Evolutionary conservation across 1,284 basidiomycete species (phyloP).

Genomic region (Papiliotrema flavescens): DNA sequence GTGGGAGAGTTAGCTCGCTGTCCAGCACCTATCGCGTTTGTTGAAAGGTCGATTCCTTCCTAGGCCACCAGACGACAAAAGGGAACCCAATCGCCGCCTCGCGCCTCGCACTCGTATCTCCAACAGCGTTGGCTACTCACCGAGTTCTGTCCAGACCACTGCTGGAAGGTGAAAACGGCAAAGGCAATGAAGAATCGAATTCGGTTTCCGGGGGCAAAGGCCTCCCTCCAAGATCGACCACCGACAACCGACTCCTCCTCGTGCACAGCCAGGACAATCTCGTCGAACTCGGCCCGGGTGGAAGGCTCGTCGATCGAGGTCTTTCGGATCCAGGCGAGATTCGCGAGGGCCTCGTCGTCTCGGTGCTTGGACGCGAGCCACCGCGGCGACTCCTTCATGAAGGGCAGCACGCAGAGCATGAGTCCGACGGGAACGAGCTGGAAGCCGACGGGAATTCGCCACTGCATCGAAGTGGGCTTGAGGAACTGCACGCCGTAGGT

Average conservation of each 20-base stretch:
- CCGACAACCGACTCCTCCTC: conserved; percentile 5
- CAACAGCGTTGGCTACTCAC: too few relatives aligned
- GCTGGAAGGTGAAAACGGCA: conserved; percentile 59
- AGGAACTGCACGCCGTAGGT: conserved; percentile 31
- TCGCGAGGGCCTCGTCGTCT: conserved; percentile 2
- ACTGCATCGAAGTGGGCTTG: conserved; percentile 31
- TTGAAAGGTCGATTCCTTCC: too few relatives aligned
- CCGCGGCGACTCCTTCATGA: conserved; percentile 52
- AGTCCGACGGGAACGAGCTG: conserved; percentile 65
- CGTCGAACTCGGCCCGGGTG: conserved; percentile 6
- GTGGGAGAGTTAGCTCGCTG: too few relatives aligned
- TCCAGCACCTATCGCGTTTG: too few relatives aligned
- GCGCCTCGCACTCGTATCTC: too few relatives aligned
- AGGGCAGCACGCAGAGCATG: conserved; percentile 67
- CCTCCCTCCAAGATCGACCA: conserved; percentile 52
- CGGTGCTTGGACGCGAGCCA: conserved; percentile 49
- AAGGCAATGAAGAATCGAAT: conserved; percentile 63
- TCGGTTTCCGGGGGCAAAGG: conserved; percentile 69
- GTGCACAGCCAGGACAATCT: conserved; percentile 1
- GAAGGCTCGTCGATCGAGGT: neutral
- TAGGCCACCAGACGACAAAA: too few relatives aligned
- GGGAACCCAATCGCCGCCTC: neutral
- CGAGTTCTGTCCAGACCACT: conserved; percentile 57
- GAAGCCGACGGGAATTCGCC: conserved; percentile 44
- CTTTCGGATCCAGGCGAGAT: conserved; percentile 9